Base-by-base conservation (phyloP, 73 alveolate species). In the Paramecium bursaria region DNA sequence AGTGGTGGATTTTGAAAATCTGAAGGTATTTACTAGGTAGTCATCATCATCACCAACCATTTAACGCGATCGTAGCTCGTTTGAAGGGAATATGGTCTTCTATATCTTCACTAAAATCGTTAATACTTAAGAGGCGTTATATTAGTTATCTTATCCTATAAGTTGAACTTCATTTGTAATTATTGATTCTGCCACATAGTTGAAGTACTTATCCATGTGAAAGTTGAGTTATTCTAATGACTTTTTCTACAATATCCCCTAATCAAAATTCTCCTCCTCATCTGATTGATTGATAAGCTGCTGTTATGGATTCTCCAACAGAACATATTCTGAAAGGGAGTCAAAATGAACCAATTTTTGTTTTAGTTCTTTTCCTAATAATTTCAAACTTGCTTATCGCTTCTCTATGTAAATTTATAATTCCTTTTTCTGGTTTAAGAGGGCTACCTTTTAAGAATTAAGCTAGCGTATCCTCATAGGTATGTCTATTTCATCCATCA, bases 41-140 rank as follows among this genome's bases (percentile, higher is more conserved):
- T 67, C 82, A 9, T 42, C 50, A 67, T 67, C 82, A 67, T 67
- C 82, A 2, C 82, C 82, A 39, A 57, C 60, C 14, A 67, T 47
- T 15, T n/a, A n/a, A n/a, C 60, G 50, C 2, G 44, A 0, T 67
- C 22, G 46, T 31, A 25, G 33, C 10, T 67, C 44, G 3, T 67
- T 47, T 67, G 33, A 39, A 11, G 60, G 60, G 3, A 67, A 42
- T 10, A 35, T 25, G 9, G 82, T 10, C 44, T 67, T 67, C 26
- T 39, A 14, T 9, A 29, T 39, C 44, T 67, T 67, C 14, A 67
- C 57, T 67, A 39, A 42, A 25, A 67, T 67, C 0, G 82, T 57
- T 25, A 42, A 67, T 3, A 57, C 60, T 13, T 53, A 57, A n/a
- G n/a, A n/a, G 22, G 82, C 60, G 33, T 67, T 26, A 67, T 67